These are phyloP conservation scores for Microstroma glucosiphilum DNA, from an alignment of 1,284 basidiomycete species.

Conservation along the genomic window DNA sequence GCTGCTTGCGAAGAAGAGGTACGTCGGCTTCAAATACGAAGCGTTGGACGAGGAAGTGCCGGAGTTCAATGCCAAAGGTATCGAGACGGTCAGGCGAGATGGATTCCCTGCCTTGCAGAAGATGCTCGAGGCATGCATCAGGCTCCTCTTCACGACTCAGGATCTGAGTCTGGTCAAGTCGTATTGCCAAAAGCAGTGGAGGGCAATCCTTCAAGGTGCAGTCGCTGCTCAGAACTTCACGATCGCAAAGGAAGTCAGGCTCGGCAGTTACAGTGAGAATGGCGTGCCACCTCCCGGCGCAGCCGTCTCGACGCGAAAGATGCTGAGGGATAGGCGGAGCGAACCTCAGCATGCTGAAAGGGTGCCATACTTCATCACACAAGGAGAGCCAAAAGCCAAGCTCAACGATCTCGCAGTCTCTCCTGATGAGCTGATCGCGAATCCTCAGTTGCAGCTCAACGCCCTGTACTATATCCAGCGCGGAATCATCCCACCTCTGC, in stretches of 20 bases:
- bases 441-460: constrained; percentile 66
- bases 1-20: constrained; percentile 90
- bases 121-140: constrained; percentile 45
- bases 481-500: constrained; percentile 80
- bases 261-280: constrained; percentile 69
- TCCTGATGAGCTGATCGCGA: constrained; percentile 69
- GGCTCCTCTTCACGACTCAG: constrained; percentile 72
- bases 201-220: constrained; percentile 71
- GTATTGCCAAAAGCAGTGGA: constrained; percentile 80
- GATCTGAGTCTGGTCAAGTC: constrained; percentile 82
- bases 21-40: constrained; percentile 94
- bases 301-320: constrained; percentile 70
- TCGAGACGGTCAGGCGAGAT: constrained; percentile 90
- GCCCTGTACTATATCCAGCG: constrained; percentile 82
- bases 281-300: constrained; percentile 83
- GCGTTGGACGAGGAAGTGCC: constrained; percentile 70
- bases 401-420: constrained; percentile 75
- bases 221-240: constrained; percentile 84
- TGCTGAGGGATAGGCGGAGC: constrained; percentile 68
- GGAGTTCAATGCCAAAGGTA: constrained; percentile 90
- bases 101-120: constrained; percentile 44
- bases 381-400: constrained; percentile 62
- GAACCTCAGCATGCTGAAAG: constrained; percentile 89
- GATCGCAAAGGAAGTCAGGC: constrained; percentile 84
- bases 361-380: constrained; percentile 80